phyloP scores from a whole-genome alignment of 805 yeast genomes.

The Saturnispora saitoi region DNA sequence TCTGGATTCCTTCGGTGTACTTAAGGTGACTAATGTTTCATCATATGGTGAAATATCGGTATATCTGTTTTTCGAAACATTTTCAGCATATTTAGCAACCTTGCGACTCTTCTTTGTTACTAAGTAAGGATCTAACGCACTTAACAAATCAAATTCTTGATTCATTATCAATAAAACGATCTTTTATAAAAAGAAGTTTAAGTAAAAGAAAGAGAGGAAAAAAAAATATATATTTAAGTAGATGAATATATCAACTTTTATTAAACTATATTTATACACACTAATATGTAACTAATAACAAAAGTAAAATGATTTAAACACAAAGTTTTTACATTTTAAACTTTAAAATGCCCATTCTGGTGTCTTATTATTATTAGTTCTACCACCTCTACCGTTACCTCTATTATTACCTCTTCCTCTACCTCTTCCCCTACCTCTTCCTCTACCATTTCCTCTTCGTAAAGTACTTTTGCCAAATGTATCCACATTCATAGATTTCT shows the following conservation, averaged over 20 bases:
- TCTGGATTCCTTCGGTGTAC: background rate
- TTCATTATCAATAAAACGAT: background rate
- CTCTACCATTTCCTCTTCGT: slow-evolving; percentile 15
- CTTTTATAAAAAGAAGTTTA: too few species aligned
- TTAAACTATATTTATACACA: too few species aligned
- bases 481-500: slow-evolving; percentile 64
- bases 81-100: background rate
- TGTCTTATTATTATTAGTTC: slow-evolving; percentile 7
- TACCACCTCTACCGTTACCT: slow-evolving; percentile 14
- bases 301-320: too few species aligned
- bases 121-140: background rate
- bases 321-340: too few species aligned
- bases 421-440: slow-evolving; percentile 34
- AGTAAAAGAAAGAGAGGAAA: too few species aligned
- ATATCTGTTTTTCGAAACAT: slow-evolving; percentile 40
- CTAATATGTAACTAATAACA: too few species aligned
- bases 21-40: slow-evolving; percentile 36
- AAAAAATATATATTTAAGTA: too few species aligned
- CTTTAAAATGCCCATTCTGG: slow-evolving; percentile 24
- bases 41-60: slow-evolving; percentile 61
- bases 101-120: background rate
- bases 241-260: background rate
- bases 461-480: slow-evolving; percentile 65
- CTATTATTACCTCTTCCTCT: slow-evolving; percentile 23
- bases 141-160: background rate